Evolutionary conservation across 192 early-diverging fungal genomes (phyloP).

Genomic region (Phlyctochytrium arcticum): DNA sequence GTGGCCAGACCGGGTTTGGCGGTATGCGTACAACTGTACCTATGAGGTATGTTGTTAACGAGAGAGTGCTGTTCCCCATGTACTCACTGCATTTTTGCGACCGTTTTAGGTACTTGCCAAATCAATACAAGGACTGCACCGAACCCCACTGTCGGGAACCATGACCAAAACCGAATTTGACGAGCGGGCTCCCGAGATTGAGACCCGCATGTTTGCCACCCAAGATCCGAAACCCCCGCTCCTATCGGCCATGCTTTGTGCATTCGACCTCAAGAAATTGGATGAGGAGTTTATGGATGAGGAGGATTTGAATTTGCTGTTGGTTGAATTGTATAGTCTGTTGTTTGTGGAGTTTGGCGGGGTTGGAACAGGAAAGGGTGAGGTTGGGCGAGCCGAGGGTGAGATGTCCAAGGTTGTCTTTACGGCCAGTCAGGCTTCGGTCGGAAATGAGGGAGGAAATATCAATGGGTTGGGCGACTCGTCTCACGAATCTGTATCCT

Average conservation of each 20-base stretch:
- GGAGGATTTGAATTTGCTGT: conserved; percentile 20
- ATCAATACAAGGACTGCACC: neutral
- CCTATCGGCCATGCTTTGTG: conserved; percentile 20
- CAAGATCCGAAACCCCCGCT: conserved; percentile 1
- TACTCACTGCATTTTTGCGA: neutral
- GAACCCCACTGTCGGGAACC: conserved; percentile 2
- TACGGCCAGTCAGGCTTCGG: neutral
- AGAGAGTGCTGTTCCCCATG: neutral
- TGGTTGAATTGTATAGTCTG: conserved; percentile 21
- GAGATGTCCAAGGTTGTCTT: neutral
- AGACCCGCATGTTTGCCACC: conserved; percentile 14
- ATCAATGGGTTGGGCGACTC: no score
- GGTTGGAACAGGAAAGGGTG: neutral
- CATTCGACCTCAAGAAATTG: conserved; percentile 29
- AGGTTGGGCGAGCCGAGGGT: neutral
- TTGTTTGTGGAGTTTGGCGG: conserved; percentile 1
- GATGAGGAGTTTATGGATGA: conserved; percentile 29
- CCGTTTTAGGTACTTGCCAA: neutral
- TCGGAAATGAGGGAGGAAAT: neutral
- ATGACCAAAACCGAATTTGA: conserved; percentile 32
- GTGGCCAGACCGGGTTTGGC: conserved; percentile 51
- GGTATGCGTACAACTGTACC: conserved; percentile 39
- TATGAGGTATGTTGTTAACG: conserved; percentile 35
- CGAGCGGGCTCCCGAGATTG: conserved; percentile 18
- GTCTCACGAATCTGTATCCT: no score